These are phyloP conservation scores for Berberis thunbergii DNA, from an alignment of 164 flowering plant species.

Conservation along the genomic window DNA sequence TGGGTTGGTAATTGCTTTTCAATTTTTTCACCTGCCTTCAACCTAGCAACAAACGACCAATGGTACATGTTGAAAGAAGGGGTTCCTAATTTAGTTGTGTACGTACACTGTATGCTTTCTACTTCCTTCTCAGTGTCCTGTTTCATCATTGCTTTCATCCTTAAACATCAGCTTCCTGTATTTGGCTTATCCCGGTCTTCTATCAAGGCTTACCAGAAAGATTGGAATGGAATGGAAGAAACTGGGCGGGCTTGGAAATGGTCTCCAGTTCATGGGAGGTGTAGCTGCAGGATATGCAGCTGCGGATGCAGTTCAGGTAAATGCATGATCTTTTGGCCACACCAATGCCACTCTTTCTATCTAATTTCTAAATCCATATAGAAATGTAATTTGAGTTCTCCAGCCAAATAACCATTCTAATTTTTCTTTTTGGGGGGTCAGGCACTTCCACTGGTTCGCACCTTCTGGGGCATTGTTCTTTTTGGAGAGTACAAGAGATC, in stretches of 20 bases:
- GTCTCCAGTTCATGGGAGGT: conserved; percentile 75
- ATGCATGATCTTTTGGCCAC: background rate
- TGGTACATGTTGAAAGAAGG: conserved; percentile 50
- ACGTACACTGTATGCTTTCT: conserved; percentile 60
- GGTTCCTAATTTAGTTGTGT: conserved; percentile 55
- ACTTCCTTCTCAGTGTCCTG: conserved; percentile 55
- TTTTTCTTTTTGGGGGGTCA: conserved; percentile 13
- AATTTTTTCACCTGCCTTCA: conserved; percentile 69
- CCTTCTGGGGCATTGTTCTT: conserved; percentile 71
- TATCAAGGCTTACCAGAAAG: conserved; percentile 48
- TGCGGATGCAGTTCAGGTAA: conserved; percentile 74
- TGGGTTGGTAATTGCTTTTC: conserved; percentile 73
- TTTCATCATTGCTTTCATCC: conserved; percentile 46
- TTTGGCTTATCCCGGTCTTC: conserved; percentile 47
- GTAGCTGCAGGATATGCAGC: conserved; percentile 80
- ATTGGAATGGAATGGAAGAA: conserved; percentile 70
- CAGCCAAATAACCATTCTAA: background rate
- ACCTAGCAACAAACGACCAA: conserved; percentile 76
- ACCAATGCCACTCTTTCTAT: background rate
- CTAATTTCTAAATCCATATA: no score
- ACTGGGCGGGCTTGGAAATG: conserved; percentile 83
- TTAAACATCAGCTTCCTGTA: conserved; percentile 57
- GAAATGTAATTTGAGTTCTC: background rate
- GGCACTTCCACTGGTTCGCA: conserved; percentile 93
- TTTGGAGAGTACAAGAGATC: conserved; percentile 89